Base-by-base conservation (phyloP, 2,329 filamentous ascomycete species). In the Verticillium zaregamsianum region DNA sequence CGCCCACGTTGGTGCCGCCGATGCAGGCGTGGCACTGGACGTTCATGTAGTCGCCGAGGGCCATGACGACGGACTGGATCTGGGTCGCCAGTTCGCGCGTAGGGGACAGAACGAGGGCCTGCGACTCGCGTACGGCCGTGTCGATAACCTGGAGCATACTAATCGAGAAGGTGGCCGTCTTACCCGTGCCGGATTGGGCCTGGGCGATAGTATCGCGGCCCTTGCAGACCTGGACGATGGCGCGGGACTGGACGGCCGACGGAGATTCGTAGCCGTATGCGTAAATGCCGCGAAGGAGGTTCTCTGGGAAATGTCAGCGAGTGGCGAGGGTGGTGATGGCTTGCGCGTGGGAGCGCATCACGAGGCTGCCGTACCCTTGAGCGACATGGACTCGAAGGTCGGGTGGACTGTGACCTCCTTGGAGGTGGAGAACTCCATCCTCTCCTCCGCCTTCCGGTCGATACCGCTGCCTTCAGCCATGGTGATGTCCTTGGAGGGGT, bases 41-140 rank as follows among this genome's bases (percentile, higher is more conserved):
- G 74, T 97, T 97, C 95, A 99, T 98, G 83, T 97, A 99, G 78
- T 99, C 95, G 67, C 95, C 95, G n/a, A 99, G 86, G n/a, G 95
- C 95, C 88, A 98, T 96, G 69, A 99, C 91, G 63, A 99, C 95
- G 39, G 92, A 97, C 79, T 99, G 95, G 67, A 99, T 99, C 79
- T 99, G 95, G 32, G 94, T 97, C 55, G 95, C 95, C 67, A 99
- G 83, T 84, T 99, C 95, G 74, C 95, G 92, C 23, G 94, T 98
- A 2, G 95, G 95, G 4, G 95, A 97, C 9, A 99, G 87, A 11
- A 99, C 93, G 55, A 99, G 88, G 5, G 95, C 95, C 82, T 97
- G 93, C 40, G 92, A 95, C 79, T 97, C 92, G 70, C 93, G 90
- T 60, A 97, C 90, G 49, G 91, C 92, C 8, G 93, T 96, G 74